A percentile compares a stretch with the other conserved stretches of the same genome.
phyloP scores from a whole-genome alignment of 2,329 filamentous ascomycete species.

The Didymella lethalis region DNA sequence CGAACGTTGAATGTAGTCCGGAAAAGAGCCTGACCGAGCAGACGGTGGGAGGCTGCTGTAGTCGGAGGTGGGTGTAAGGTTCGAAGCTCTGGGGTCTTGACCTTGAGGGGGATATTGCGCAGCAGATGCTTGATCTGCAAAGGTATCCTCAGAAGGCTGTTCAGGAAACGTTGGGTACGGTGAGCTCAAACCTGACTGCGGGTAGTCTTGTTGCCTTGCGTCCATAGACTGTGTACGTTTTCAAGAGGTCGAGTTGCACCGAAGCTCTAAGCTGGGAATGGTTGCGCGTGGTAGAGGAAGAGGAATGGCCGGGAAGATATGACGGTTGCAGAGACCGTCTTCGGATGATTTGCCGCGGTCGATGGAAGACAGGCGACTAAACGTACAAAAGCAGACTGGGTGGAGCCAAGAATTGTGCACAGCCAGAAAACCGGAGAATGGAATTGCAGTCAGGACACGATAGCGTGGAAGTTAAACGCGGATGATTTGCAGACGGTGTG shows the following conservation, averaged over 20 bases:
- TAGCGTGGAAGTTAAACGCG: constrained; percentile 58
- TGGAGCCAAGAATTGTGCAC: constrained; percentile 43
- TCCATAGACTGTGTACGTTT: constrained; percentile 60
- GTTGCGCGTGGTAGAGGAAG: constrained; percentile 51
- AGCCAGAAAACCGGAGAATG: constrained; percentile 49
- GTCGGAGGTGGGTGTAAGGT: constrained; percentile 86
- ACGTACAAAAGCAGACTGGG: constrained; percentile 36
- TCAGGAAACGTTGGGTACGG: constrained; percentile 63
- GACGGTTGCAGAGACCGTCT: constrained; percentile 52
- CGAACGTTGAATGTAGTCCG: constrained; percentile 83
- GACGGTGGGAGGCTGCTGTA: constrained; percentile 80
- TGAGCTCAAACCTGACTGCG: constrained; percentile 63
- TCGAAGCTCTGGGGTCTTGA: constrained; percentile 77
- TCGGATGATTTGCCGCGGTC: constrained; percentile 50
- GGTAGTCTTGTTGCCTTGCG: constrained; percentile 61
- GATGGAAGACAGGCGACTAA: constrained; percentile 44
- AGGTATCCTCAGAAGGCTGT: constrained; percentile 80
- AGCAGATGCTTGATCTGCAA: constrained; percentile 92
- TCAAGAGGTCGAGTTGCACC: constrained; percentile 41
- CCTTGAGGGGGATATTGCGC: constrained; percentile 81
- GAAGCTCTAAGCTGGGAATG: constrained; percentile 51
- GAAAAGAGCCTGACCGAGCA: constrained; percentile 83
- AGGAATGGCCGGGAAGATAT: constrained; percentile 59
- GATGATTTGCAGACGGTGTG: constrained; percentile 59
- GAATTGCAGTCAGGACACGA: constrained; percentile 46